Percentiles rank a stretch among this genome's conserved stretches.
Conservation (phyloP, 73 alveolate genomes). For the Durusdinium trenchii region DNA sequence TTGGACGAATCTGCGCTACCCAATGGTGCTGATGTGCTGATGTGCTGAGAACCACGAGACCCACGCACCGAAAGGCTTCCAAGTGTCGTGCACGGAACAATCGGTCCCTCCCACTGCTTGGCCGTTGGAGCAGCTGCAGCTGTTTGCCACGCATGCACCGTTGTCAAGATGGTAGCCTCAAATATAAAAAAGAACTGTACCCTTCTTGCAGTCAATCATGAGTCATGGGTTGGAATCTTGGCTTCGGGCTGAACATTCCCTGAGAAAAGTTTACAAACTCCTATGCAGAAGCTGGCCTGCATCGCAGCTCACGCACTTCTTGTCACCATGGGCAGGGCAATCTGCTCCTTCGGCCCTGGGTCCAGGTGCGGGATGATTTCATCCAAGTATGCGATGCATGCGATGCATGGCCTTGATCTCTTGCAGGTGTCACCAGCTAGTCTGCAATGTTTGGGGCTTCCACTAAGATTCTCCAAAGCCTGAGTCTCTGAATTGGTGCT, state of each 20-base stretch:
- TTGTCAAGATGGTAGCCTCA: neutral
- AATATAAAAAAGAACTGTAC: neutral
- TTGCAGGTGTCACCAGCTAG: no score
- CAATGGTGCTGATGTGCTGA: neutral
- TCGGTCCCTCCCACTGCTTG: neutral
- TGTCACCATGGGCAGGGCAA: neutral
- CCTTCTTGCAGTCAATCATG: neutral
- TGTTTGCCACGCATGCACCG: neutral
- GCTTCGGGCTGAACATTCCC: neutral
- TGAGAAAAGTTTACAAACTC: no score
- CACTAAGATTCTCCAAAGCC: no score
- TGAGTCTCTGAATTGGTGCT: no score
- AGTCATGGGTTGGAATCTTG: neutral
- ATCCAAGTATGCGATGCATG: no score
- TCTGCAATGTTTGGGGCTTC: no score
- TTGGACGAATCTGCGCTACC: neutral
- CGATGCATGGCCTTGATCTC: no score
- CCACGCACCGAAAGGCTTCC: neutral
- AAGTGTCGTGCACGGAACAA: neutral
- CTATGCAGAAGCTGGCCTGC: neutral
- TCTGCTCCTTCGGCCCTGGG: neutral
- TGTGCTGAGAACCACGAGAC: neutral
- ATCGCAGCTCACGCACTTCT: neutral
- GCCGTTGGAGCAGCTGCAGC: constrained; percentile 24
- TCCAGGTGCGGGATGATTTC: no score